These are phyloP conservation scores for Fusarium anguioides DNA, from an alignment of 2,329 filamentous ascomycete genomes.

Conservation along the genomic window DNA sequence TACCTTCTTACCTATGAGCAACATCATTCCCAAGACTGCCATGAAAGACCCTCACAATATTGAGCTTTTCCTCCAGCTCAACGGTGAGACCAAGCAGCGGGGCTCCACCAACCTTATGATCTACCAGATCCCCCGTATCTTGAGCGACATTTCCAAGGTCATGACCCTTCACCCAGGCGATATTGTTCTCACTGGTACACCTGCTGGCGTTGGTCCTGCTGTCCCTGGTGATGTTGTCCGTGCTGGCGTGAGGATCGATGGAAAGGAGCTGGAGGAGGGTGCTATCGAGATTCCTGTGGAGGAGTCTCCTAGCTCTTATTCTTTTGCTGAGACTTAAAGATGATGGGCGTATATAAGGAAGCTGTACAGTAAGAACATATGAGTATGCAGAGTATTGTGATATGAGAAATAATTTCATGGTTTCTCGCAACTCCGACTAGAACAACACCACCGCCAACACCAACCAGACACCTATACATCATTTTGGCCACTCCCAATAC, in stretches of 20 bases:
- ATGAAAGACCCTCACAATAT: conserved; percentile 90
- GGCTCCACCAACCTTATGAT: conserved; percentile 96
- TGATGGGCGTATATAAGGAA: conserved; percentile 16
- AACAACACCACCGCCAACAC: not conserved
- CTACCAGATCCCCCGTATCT: conserved; percentile 85
- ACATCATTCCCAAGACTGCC: conserved; percentile 80
- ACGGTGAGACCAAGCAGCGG: conserved; percentile 79
- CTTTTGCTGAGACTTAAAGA: conserved; percentile 75
- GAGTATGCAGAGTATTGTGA: conserved; percentile 26
- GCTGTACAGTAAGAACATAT: not conserved
- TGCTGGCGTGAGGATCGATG: conserved; percentile 81
- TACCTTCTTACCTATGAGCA: conserved; percentile 90
- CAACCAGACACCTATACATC: not conserved
- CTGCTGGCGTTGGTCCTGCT: conserved; percentile 92
- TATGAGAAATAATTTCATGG: not conserved
- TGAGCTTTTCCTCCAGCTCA: conserved; percentile 87
- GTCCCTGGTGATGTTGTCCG: conserved; percentile 87
- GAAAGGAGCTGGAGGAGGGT: conserved; percentile 86
- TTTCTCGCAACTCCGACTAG: conserved; percentile 1
- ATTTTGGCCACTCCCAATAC: not conserved
- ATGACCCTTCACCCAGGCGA: conserved; percentile 95
- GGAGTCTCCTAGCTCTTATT: conserved; percentile 81
- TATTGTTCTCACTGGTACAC: conserved; percentile 94
- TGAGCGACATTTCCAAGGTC: conserved; percentile 92
- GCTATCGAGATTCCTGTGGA: conserved; percentile 85